phyloP scores from a whole-genome alignment of 441 rosid species.

The Mallotus japonicus region DNA sequence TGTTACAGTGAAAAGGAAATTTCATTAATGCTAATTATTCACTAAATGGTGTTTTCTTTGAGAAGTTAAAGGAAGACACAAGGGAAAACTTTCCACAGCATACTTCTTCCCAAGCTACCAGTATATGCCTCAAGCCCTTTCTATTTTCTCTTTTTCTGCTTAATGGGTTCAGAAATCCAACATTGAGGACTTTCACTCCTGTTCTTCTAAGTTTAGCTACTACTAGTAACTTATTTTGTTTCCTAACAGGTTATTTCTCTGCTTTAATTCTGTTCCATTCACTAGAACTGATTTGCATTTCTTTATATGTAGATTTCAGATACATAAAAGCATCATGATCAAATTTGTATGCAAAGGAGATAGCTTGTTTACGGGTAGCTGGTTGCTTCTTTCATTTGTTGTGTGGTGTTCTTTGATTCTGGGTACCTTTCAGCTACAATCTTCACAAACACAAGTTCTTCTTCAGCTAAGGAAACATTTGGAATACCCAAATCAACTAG shows the following conservation, averaged over 20 bases:
- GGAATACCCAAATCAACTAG: constrained; percentile 64
- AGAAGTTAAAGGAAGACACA: not conserved
- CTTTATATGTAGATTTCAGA: constrained; percentile 2
- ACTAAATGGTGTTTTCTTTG: not conserved
- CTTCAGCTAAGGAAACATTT: constrained; percentile 75
- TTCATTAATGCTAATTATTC: not conserved
- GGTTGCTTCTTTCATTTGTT: constrained; percentile 39
- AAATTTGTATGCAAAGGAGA: constrained; percentile 1
- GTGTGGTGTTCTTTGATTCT: constrained; percentile 48
- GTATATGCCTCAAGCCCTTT: constrained; percentile 5
- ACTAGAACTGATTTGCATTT: not conserved
- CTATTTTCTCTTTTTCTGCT: constrained; percentile 18
- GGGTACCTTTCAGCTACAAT: constrained; percentile 60
- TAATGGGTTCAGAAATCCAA: not conserved
- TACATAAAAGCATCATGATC: constrained; percentile 9
- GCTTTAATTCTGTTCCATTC: constrained; percentile 16
- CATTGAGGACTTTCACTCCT: not conserved
- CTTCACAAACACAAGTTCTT: constrained; percentile 75
- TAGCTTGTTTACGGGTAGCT: constrained; percentile 41
- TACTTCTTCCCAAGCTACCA: constrained; percentile 2
- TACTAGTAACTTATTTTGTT: not conserved
- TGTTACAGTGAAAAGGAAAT: constrained; percentile 9
- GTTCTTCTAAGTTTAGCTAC: not conserved
- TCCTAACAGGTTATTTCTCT: constrained; percentile 4
- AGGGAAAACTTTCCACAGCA: not conserved